A percentile compares a stretch with the other conserved stretches of the same genome.
phyloP scores from a whole-genome alignment of 176 grass and related monocot species.

The Triticum urartu region DNA sequence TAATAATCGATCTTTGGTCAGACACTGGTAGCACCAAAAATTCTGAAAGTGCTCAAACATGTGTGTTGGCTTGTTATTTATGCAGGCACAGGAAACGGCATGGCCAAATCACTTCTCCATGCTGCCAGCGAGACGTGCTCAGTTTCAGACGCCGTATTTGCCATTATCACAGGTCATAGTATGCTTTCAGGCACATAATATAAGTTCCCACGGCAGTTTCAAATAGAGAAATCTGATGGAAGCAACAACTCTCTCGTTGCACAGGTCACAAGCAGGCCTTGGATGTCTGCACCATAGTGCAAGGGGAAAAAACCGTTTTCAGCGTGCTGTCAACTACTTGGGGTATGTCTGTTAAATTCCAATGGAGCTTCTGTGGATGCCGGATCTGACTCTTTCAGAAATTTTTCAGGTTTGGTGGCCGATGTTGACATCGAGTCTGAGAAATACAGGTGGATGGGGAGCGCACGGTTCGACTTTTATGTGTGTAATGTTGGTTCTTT shows the following conservation, averaged over 20 bases:
- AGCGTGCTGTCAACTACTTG: constrained; percentile 76
- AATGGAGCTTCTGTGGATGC: not conserved
- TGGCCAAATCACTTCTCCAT: constrained; percentile 84
- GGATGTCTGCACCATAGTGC: constrained; percentile 68
- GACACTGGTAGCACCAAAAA: not conserved
- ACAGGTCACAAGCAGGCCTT: constrained; percentile 64
- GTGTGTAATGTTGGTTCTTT: constrained; percentile 30
- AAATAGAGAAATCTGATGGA: not conserved
- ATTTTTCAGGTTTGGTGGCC: constrained; percentile 68
- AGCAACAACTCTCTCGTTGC: not conserved
- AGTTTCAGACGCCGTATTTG: constrained; percentile 62
- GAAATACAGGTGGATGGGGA: constrained; percentile 93
- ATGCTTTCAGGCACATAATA: not conserved
- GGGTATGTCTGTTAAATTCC: constrained; percentile 45
- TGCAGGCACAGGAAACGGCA: constrained; percentile 87
- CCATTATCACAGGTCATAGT: constrained; percentile 69
- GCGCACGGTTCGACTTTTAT: constrained; percentile 75
- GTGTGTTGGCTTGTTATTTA: not conserved
- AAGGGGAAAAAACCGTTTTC: constrained; percentile 65
- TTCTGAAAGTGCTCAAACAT: not conserved
- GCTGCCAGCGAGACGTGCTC: constrained; percentile 52
- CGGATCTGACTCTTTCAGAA: not conserved
- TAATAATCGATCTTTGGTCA: not conserved
- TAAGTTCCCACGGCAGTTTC: not conserved
- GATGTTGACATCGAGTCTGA: constrained; percentile 89